Percentiles rank a stretch among this genome's conserved stretches.
Evolutionary conservation across 169 alveolate species (phyloP).

Genomic region (Eimeria tenella): DNA sequence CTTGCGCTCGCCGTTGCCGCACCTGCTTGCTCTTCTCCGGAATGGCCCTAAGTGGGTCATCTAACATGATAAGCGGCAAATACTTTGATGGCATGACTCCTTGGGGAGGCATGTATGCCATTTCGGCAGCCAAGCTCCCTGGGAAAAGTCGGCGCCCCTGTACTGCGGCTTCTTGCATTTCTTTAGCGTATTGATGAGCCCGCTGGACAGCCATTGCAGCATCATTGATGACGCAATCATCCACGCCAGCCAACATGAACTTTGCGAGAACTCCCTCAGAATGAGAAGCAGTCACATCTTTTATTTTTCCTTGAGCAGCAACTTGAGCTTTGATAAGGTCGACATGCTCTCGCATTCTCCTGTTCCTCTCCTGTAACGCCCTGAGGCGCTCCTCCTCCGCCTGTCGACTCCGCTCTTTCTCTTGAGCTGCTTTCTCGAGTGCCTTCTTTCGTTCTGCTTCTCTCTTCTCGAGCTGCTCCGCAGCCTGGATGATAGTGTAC

Average conservation of each 20-base stretch:
- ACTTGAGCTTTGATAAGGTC: constrained; percentile 54
- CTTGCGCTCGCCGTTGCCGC: constrained; percentile 36
- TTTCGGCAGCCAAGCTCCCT: constrained; percentile 59
- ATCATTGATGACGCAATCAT: constrained; percentile 25
- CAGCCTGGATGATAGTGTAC: constrained; percentile 47
- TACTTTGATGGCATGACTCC: constrained; percentile 62
- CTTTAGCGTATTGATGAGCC: constrained; percentile 69
- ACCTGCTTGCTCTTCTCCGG: constrained; percentile 58
- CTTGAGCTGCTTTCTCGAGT: constrained; percentile 47
- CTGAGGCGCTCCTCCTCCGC: constrained; percentile 38
- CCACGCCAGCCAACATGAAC: constrained; percentile 58
- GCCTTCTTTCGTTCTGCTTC: constrained; percentile 1
- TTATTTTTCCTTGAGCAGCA: background rate
- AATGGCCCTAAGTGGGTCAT: constrained; percentile 68
- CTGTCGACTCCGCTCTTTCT: constrained; percentile 24
- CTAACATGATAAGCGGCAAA: constrained; percentile 74
- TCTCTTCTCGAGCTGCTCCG: constrained; percentile 44
- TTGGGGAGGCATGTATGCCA: constrained; percentile 70
- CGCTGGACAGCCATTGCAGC: constrained; percentile 60
- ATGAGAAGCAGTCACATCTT: constrained; percentile 41
- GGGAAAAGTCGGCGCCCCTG: constrained; percentile 65
- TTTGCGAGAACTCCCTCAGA: constrained; percentile 30
- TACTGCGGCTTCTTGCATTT: constrained; percentile 74
- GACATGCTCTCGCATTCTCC: constrained; percentile 10
- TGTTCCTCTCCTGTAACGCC: constrained; percentile 49